Evolutionary conservation across 2,329 filamentous ascomycete genomes (phyloP).

Genomic region (Plenodomus biglobosus): DNA sequence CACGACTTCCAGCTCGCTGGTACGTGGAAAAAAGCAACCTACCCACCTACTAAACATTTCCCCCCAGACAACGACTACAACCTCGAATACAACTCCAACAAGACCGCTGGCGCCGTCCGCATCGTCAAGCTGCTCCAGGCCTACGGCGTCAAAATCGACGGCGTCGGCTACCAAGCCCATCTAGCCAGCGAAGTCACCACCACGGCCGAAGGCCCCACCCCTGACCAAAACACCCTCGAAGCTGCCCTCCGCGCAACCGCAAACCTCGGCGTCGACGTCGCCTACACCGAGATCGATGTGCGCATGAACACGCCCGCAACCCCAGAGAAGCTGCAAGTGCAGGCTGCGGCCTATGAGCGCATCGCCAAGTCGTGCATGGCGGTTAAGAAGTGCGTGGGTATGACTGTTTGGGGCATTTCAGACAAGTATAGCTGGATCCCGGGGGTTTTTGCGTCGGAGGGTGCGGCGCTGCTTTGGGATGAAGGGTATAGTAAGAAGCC

Average conservation of each 20-base stretch:
- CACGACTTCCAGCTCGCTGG: too few relatives aligned
- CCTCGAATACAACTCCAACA: constrained; percentile 58
- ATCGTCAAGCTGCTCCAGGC: constrained; percentile 47
- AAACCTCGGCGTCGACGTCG: constrained; percentile 58
- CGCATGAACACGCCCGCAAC: constrained; percentile 53
- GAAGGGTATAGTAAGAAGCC: constrained; percentile 41
- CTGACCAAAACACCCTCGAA: constrained; percentile 50
- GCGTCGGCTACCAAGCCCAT: constrained; percentile 66
- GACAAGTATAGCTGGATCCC: constrained; percentile 48
- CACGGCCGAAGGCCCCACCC: constrained; percentile 43
- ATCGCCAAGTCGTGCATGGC: constrained; percentile 44
- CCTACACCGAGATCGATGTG: constrained; percentile 65
- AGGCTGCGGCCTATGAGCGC: constrained; percentile 52
- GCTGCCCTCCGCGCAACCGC: constrained; percentile 56
- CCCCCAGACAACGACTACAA: constrained; percentile 61
- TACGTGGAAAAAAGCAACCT: too few relatives aligned
- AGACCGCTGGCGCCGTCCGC: constrained; percentile 39
- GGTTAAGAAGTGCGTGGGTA: constrained; percentile 43
- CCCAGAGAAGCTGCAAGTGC: constrained; percentile 47
- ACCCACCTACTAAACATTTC: too few relatives aligned
- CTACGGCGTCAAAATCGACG: constrained; percentile 56
- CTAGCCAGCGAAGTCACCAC: constrained; percentile 56
- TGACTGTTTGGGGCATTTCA: constrained; percentile 52
- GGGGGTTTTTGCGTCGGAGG: constrained; percentile 41
- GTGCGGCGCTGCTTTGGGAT: constrained; percentile 40